Base-by-base conservation (phyloP, 140 eudicot genomes). In the Anethum foeniculum region DNA sequence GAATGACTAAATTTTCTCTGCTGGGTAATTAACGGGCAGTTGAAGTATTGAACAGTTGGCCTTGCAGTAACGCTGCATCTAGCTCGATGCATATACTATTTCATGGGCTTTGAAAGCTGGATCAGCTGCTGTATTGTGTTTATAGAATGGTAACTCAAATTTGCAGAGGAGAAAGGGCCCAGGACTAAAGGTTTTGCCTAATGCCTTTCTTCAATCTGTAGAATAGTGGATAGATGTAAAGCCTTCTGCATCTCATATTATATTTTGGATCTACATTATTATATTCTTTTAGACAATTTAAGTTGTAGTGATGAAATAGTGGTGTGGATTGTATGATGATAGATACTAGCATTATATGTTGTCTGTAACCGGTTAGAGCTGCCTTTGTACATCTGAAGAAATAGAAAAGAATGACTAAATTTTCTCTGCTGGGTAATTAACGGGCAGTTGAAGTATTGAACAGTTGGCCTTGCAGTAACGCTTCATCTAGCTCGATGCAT, bases 91-190 rank as follows among this genome's bases (percentile, higher is more conserved):
- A 47, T 47, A 15, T 14, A 49, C 56, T 49, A 0, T 82, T 90
- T 9, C 79, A 75, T 14, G 93, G 95, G 32, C 65, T 92, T 7
- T 84, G 89, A 41, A 91, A 10, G 84, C 88, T 51, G 91, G 89
- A 3, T 92, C 97, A 0, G 97, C 97, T 2, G 90, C 90, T 72
- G 90, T 92, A 12, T 47, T 47, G 96, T 77, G 96, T 80, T 84
- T 90, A 81, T 95, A 92, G 80, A 81, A n/a, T n/a, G n/a, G 44
- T 32, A 68, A 30, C 74, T 68, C 12, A 1, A 32, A 28, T 1
- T 13, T 68, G 74, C 34, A 14, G 23, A 68, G 74, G 74, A 27
- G 44, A 68, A 68, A 32, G 15, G 19, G 74, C 19, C 71, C 4
- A 30, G 41, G 74, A 68, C 74, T 30, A 68, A 11, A 32, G 14